Base-by-base conservation (phyloP, 768 basidiomycete species). In the Omphalotus guepiniiformis region DNA sequence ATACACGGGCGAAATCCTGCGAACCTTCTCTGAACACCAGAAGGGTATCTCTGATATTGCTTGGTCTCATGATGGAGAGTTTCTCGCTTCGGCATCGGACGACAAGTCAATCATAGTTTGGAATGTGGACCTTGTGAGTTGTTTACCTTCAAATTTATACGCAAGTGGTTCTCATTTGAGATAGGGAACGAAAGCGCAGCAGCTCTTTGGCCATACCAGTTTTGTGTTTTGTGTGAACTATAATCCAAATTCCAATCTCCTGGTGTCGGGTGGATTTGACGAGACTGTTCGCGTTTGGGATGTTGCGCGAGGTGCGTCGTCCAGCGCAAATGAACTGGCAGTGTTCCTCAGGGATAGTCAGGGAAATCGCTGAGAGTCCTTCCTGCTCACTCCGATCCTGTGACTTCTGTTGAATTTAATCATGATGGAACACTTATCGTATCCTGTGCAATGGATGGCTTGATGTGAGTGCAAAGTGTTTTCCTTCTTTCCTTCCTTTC, bases 241-340 rank as follows among this genome's bases (percentile, higher is more conserved):
- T 66, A 93, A 89, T 56, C 93, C 92, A 1, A 79, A 83, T 60
- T 88, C 89, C 0, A 94, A 93, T 63, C 69, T 99, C 27, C 71
- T 98, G 44, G 96, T 89, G 13, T 94, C 91, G 18, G 96, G 96
- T 25, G 88, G 89, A 1, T 94, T 88, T 58, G 96, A 99, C 57
- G 96, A 99, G 71, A 93, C 88, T 13, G 89, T 98, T 15, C 80
- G 91, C 39, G 77, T 98, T n/a, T 98, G 95, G 95, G 94, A 99
- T 63, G 84, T 95, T 22, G 83, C 88, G 21, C 74, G 85, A 78
- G 93, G 93, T 92, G 52, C 15, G 64, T 11, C 26, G 12, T 32
- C 18, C 26, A 25, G 39, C 42, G 23, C 16, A 23, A 41, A 18
- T 32, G 39, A 35, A 11, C 39, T 54, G 16, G 40, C 48, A 26